Evolutionary conservation across 1,284 basidiomycete genomes (phyloP).

Genomic region (Ganoderma sp.): DNA sequence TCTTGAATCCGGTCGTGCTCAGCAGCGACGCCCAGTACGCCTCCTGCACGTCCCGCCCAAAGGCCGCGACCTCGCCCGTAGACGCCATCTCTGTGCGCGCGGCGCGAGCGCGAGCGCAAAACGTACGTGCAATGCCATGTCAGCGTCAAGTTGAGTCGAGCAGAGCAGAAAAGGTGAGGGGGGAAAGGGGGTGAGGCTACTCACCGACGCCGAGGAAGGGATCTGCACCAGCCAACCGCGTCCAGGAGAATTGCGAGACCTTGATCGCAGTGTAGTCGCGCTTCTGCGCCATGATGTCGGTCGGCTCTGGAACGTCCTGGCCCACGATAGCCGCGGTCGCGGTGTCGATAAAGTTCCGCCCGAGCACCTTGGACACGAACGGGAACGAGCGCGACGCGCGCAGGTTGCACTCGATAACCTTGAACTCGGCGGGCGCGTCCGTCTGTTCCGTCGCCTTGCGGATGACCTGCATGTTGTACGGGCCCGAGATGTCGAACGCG

Average conservation of each 20-base stretch:
- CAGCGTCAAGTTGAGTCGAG: background rate
- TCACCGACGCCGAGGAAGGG: slow-evolving; percentile 94
- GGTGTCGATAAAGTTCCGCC: slow-evolving; percentile 95
- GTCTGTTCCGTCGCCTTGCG: slow-evolving; percentile 70
- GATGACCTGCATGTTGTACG: slow-evolving; percentile 99
- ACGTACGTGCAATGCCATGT: background rate
- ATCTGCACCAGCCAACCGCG: slow-evolving; percentile 91
- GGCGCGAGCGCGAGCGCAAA: background rate
- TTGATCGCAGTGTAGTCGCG: slow-evolving; percentile 97
- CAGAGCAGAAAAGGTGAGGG: background rate
- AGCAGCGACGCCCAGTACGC: slow-evolving; percentile 95
- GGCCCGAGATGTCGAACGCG: slow-evolving; percentile 96
- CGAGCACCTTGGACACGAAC: slow-evolving; percentile 98
- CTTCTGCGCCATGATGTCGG: slow-evolving; percentile 93
- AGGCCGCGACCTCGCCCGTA: slow-evolving; percentile 98
- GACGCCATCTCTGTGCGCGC: slow-evolving; percentile 88
- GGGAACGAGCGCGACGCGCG: slow-evolving; percentile 98
- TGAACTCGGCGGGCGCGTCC: slow-evolving; percentile 75
- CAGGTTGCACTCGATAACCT: slow-evolving; percentile 99
- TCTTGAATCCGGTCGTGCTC: slow-evolving; percentile 91
- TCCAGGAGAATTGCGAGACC: slow-evolving; percentile 99
- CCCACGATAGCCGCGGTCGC: slow-evolving; percentile 93
- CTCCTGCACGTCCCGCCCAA: slow-evolving; percentile 93
- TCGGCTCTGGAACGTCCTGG: slow-evolving; percentile 87
- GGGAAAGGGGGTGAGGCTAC: slow-evolving; percentile 34